These are phyloP conservation scores for Pleurotus cornucopiae DNA, from an alignment of 768 basidiomycete species.

Conservation along the genomic window DNA sequence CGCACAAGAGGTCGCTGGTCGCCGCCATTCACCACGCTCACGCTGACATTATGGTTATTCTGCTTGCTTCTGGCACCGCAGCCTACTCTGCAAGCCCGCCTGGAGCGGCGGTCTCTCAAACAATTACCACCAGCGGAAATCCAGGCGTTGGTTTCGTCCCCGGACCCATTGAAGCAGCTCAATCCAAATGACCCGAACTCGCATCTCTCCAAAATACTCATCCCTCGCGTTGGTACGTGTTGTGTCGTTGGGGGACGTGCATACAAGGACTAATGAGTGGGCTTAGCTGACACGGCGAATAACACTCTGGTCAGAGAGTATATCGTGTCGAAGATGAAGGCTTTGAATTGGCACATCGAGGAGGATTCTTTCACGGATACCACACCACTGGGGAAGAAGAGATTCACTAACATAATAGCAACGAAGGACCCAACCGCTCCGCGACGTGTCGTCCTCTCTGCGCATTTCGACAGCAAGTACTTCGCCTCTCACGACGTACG, in stretches of 20 bases:
- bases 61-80: background rate
- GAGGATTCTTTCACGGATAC: conserved; percentile 72
- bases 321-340: conserved; percentile 66
- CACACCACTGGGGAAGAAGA: conserved; percentile 79
- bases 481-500: conserved; percentile 54
- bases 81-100: conserved; percentile 8
- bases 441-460: conserved; percentile 80
- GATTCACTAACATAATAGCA: conserved; percentile 89
- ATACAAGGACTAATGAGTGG: background rate
- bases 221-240: conserved; percentile 74
- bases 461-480: conserved; percentile 93
- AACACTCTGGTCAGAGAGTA: conserved; percentile 82
- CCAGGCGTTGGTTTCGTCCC: conserved; percentile 42
- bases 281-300: conserved; percentile 64
- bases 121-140: conserved; percentile 50
- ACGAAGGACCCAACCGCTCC: conserved; percentile 89
- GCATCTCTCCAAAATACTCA: conserved; percentile 79
- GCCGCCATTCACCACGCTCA: background rate
- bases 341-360: conserved; percentile 84
- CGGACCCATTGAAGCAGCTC: conserved; percentile 64
- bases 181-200: conserved; percentile 63
- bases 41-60: background rate
- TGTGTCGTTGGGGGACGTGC: conserved; percentile 1
- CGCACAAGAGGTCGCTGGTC: background rate
- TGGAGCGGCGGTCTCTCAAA: conserved; percentile 25